These are phyloP conservation scores for Tricholoma furcatifolium DNA, from an alignment of 768 basidiomycete species.

Conservation along the genomic window DNA sequence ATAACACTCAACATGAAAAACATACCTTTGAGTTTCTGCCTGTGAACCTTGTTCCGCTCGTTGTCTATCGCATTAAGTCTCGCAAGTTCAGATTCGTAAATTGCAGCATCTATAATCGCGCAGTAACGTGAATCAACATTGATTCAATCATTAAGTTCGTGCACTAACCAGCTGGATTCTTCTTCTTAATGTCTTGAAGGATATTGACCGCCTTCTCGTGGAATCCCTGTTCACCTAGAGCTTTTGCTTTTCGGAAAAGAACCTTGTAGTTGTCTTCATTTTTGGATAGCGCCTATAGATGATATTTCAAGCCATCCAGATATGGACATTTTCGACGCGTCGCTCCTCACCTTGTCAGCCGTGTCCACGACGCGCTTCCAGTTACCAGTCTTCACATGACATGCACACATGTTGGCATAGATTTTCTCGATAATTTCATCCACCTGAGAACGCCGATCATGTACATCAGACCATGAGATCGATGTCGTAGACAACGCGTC, in stretches of 20 bases:
- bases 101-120: constrained; percentile 44
- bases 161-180: constrained; percentile 59
- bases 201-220: constrained; percentile 71
- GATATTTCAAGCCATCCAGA: background rate
- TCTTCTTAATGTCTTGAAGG: constrained; percentile 61
- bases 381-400: constrained; percentile 76
- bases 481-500: background rate
- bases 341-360: constrained; percentile 66
- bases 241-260: constrained; percentile 79
- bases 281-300: constrained; percentile 64
- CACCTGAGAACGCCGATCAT: constrained; percentile 39
- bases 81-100: constrained; percentile 63
- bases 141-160: background rate
- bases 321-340: background rate
- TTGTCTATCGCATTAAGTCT: constrained; percentile 63
- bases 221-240: constrained; percentile 71
- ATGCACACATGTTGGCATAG: constrained; percentile 83
- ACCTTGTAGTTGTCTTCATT: constrained; percentile 80
- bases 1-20: background rate
- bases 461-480: constrained; percentile 1
- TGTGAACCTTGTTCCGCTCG: constrained; percentile 62
- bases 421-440: constrained; percentile 80
- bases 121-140: background rate
- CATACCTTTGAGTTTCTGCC: constrained; percentile 74
- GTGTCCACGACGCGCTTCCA: constrained; percentile 79